phyloP scores from a whole-genome alignment of 1,284 basidiomycete species.

The Peniophora sp. region DNA sequence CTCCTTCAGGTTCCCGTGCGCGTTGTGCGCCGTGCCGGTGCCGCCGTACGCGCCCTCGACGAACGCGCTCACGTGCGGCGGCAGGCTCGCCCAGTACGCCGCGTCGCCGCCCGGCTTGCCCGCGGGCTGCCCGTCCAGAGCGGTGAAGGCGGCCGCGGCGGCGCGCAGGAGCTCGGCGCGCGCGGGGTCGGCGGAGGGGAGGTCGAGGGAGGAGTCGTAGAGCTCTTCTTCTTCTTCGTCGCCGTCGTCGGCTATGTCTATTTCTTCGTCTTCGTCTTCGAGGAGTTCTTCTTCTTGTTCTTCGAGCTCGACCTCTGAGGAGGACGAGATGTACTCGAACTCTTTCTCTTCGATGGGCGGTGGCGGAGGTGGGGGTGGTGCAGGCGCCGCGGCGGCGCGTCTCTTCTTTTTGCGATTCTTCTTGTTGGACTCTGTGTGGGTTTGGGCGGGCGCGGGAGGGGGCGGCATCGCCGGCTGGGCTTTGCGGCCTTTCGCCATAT shows the following conservation, averaged over 20 bases:
- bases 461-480: background rate
- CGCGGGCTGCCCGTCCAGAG: conserved; percentile 25
- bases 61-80: conserved; percentile 45
- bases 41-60: conserved; percentile 29
- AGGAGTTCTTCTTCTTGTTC: too few relatives aligned
- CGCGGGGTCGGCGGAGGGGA: conserved; percentile 39
- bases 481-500: too few relatives aligned
- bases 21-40: conserved; percentile 8
- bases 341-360: too few relatives aligned
- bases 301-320: too few relatives aligned
- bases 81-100: conserved; percentile 45
- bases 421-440: conserved; percentile 27
- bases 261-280: too few relatives aligned
- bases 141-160: conserved; percentile 25
- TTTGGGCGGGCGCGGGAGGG: background rate
- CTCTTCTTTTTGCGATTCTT: conserved; percentile 37
- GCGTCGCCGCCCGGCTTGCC: conserved; percentile 30
- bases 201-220: conserved; percentile 13
- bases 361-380: conserved; percentile 1
- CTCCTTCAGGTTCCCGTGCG: conserved; percentile 21
- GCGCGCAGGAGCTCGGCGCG: conserved; percentile 38
- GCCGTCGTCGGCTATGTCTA: conserved; percentile 20
- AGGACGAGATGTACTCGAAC: too few relatives aligned
- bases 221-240: conserved; percentile 22
- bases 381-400: background rate